Evolutionary conservation across 192 early-diverging fungal genomes (phyloP), one percentile per base, ranked within the genome.

Genomic region (Coemansia sp.): DNA sequence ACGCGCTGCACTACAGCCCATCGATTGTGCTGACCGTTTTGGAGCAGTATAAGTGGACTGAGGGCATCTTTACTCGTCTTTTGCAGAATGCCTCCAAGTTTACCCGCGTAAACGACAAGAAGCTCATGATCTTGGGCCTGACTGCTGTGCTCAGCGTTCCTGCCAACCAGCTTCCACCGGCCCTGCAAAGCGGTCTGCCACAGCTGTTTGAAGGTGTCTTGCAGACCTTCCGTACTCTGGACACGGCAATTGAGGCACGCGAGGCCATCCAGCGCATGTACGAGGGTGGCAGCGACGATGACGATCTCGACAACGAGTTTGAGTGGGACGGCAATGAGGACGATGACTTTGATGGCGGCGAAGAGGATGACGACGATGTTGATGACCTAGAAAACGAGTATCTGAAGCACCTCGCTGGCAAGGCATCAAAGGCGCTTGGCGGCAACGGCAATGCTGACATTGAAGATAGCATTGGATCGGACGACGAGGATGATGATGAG

Each of bases 51-150:
- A 72, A 86, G 59, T 90, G 88, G 84, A 95, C 94, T 16, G 85
- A 89, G 64, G 87, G 87, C 7, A 91, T 97, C 79, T 94, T 96
- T 67, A 87, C 86, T n/a, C 78, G 87, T 31, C 93, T 96, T 90
- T 90, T 95, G 77, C 76, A 86, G 51, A 86, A 87, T 55, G 68
- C 94, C 24, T 80, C 86, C 68, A 90, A 90, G 66, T 94, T 98
- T 71, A 73, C 61, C 10, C 91, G 96, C 62, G 96, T 98, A 16
- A 92, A 96, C 81, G 96, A 98, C 80, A 97, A 96, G 88, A 95
- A 95, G 85, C 88, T 98, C n/a, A 87, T 89, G 13, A 92, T 98
- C 61, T 74, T 95, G 31, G 88, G 94, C 0, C 78, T 98, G 22
- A 91, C 89, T 65, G 74, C 92, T 0, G 74, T 98, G 11, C 68